Conservation (phyloP, 2,329 filamentous ascomycete genomes). For the Calonectria pseudoreteaudii region DNA sequence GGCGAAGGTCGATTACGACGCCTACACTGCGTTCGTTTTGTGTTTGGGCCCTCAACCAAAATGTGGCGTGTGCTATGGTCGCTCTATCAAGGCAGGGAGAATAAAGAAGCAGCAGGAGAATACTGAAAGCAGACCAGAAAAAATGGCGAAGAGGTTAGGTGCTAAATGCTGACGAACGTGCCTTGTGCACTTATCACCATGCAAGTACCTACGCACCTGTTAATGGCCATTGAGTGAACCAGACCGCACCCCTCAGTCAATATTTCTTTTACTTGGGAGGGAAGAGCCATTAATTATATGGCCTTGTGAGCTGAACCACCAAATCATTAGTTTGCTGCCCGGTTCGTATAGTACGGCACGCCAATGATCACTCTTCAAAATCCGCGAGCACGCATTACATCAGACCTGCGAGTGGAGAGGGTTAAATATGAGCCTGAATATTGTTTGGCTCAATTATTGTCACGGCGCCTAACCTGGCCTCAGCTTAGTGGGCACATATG, state of each 20-base stretch:
- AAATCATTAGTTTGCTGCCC: neutral
- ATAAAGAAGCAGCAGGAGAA: neutral
- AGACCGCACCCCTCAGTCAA: neutral
- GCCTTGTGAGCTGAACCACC: neutral
- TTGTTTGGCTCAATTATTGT: slow-evolving; percentile 1
- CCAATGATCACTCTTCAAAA: neutral
- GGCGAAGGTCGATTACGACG: neutral
- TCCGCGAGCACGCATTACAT: neutral
- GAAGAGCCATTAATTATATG: slow-evolving; percentile 18
- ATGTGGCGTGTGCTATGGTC: neutral
- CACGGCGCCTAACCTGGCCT: slow-evolving; percentile 16
- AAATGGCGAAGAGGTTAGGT: neutral
- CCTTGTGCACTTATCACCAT: neutral
- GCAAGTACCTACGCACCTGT: neutral
- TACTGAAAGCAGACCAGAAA: neutral
- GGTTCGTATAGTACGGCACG: neutral
- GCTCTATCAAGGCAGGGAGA: neutral
- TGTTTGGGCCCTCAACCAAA: neutral
- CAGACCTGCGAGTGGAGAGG: neutral
- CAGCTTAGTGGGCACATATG: slow-evolving; percentile 12
- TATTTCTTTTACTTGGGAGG: neutral
- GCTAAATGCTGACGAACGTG: neutral
- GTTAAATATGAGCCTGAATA: slow-evolving; percentile 5
- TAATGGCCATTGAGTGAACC: neutral
- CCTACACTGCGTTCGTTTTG: slow-evolving; percentile 7